phyloP scores from a whole-genome alignment of 441 rosid species.

The Adansonia madagascariensis region DNA sequence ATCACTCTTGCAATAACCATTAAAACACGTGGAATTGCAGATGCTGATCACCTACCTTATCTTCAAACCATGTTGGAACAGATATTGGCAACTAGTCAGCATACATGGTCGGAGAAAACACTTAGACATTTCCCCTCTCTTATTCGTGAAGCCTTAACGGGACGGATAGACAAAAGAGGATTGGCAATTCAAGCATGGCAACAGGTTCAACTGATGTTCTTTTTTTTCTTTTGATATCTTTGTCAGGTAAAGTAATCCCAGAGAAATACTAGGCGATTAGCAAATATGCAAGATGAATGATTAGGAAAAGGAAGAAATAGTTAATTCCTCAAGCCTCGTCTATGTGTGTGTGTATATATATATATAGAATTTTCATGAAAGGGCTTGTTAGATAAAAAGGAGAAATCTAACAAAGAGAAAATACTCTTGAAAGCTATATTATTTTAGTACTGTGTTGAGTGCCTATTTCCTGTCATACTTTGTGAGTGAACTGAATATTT shows the following conservation, averaged over 20 bases:
- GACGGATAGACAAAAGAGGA: slow-evolving; percentile 75
- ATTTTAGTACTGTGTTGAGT: neutral
- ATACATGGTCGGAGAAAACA: slow-evolving; percentile 95
- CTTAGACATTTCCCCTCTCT: slow-evolving; percentile 79
- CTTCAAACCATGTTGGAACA: slow-evolving; percentile 94
- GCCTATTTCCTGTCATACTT: slow-evolving; percentile 10
- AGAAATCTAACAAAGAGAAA: neutral
- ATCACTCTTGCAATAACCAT: slow-evolving; percentile 91
- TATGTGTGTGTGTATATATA: too few relatives aligned
- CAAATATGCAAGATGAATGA: neutral
- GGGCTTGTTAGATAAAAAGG: slow-evolving; percentile 13
- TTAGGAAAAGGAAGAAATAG: slow-evolving; percentile 7
- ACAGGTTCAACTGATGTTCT: slow-evolving; percentile 48
- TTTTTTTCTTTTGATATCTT: slow-evolving; percentile 5
- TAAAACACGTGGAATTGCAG: slow-evolving; percentile 97
- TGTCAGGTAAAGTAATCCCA: neutral
- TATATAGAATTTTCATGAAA: neutral
- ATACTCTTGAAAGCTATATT: neutral
- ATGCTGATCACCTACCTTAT: slow-evolving; percentile 90
- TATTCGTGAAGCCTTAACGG: slow-evolving; percentile 71
- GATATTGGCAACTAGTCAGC: slow-evolving; percentile 85
- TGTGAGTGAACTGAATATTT: neutral
- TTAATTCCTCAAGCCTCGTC: neutral
- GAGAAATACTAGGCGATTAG: neutral
- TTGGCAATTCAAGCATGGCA: slow-evolving; percentile 84